These are phyloP conservation scores for Saccharomycopsis fibuligera DNA, from an alignment of 805 yeast species.

Conservation along the genomic window DNA sequence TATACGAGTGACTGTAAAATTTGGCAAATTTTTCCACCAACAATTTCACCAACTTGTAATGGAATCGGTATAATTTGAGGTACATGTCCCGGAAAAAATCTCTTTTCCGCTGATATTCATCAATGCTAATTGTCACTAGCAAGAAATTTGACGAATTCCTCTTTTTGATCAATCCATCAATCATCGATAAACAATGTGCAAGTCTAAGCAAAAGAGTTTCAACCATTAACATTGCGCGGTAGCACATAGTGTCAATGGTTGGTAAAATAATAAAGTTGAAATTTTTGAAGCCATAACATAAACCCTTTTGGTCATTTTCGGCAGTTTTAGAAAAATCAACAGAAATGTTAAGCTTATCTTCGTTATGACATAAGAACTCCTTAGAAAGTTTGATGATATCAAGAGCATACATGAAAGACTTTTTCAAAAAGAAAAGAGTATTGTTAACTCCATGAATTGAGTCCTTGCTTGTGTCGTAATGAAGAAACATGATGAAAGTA, in stretches of 20 bases:
- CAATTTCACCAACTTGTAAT: constrained; percentile 11
- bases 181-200: constrained; percentile 8
- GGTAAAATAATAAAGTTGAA: constrained; percentile 18
- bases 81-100: constrained; percentile 14
- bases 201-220: constrained; percentile 11
- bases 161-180: constrained; percentile 9
- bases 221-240: constrained; percentile 3
- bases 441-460: constrained; percentile 8
- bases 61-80: constrained; percentile 5
- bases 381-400: constrained; percentile 11
- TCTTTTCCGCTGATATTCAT: constrained; percentile 9
- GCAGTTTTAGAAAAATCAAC: constrained; percentile 5
- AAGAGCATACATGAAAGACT: constrained; percentile 4
- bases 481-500: constrained; percentile 2
- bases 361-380: constrained; percentile 11
- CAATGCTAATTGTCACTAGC: constrained; percentile 11
- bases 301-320: constrained; percentile 3
- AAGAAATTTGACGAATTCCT: constrained; percentile 1
- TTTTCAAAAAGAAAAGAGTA: constrained; percentile 10
- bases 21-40: constrained; percentile 16
- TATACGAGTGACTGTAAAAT: constrained; percentile 15
- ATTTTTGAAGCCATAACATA: constrained; percentile 11
- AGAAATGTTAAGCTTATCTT: constrained; percentile 2
- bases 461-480: constrained; percentile 9
- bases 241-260: constrained; percentile 15